These are phyloP conservation scores for Yamadazyma atmosphaerica DNA, from an alignment of 1,139 yeast species.

Conservation along the genomic window DNA sequence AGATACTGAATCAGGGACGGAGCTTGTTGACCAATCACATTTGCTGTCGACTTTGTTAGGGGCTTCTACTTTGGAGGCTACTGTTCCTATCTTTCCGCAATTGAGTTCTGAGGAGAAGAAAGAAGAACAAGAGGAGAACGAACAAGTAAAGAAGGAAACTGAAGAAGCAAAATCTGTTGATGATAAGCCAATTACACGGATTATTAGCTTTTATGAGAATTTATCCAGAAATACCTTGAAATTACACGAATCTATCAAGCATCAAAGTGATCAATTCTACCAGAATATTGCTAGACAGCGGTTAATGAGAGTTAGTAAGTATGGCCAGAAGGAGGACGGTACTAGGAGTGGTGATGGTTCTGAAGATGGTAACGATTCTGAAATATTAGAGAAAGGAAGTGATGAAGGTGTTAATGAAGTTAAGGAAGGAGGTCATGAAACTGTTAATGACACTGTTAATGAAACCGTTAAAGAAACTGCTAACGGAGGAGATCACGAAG, in stretches of 20 bases:
- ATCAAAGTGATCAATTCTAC: slow-evolving; percentile 25
- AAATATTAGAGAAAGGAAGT: too few species aligned
- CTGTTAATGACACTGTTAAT: too few species aligned
- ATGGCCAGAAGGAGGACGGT: not conserved
- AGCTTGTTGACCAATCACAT: not conserved
- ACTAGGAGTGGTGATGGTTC: not conserved
- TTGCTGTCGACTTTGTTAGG: not conserved
- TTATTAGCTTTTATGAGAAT: slow-evolving; percentile 29
- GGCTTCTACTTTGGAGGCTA: not conserved
- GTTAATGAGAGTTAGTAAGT: not conserved
- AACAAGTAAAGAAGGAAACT: too few species aligned
- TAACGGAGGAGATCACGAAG: too few species aligned
- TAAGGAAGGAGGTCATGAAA: too few species aligned
- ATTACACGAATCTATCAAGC: slow-evolving; percentile 28
- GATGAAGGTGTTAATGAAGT: too few species aligned
- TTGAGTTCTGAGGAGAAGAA: not conserved
- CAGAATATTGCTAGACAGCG: slow-evolving; percentile 9
- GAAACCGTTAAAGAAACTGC: too few species aligned
- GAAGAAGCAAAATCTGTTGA: not conserved
- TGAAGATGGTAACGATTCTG: too few species aligned
- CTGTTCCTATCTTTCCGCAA: not conserved
- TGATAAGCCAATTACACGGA: slow-evolving; percentile 10
- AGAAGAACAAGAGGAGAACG: not conserved
- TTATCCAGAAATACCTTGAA: slow-evolving; percentile 17
- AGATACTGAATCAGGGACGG: slow-evolving; percentile 2